phyloP scores from a whole-genome alignment of 2,329 filamentous ascomycete species.

The Furcasterigmium sp. region DNA sequence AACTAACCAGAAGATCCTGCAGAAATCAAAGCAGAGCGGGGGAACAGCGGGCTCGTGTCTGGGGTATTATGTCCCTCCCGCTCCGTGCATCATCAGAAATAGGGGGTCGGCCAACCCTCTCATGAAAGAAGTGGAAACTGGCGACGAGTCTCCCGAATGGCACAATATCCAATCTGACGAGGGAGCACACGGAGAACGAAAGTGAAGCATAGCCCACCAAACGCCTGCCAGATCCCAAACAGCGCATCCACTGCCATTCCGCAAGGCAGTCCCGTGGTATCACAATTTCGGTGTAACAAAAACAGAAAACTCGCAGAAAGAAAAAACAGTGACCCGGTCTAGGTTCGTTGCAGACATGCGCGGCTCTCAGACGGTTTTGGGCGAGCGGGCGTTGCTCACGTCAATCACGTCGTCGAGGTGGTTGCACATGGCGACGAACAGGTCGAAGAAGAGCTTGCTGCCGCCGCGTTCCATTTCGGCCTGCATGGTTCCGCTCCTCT shows the following conservation, averaged over 20 bases:
- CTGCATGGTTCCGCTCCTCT: constrained; percentile 98
- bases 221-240: constrained; percentile 12
- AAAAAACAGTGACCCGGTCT: too few relatives aligned
- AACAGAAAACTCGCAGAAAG: constrained; percentile 7
- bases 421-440: constrained; percentile 98
- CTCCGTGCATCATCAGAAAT: constrained; percentile 36
- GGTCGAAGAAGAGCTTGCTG: constrained; percentile 91
- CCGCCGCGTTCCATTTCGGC: constrained; percentile 93
- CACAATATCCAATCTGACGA: constrained; percentile 46
- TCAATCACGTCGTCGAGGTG: constrained; percentile 95
- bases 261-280: constrained; percentile 8
- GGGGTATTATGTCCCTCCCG: constrained; percentile 30
- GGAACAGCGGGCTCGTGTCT: constrained; percentile 17
- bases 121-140: constrained; percentile 40
- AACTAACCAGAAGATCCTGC: neutral
- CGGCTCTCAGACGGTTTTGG: constrained; percentile 47
- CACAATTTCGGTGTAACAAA: constrained; percentile 4
- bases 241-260: constrained; percentile 12
- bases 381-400: constrained; percentile 63
- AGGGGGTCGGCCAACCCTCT: constrained; percentile 44
- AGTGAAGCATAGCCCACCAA: constrained; percentile 18
- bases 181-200: constrained; percentile 34
- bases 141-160: constrained; percentile 35
- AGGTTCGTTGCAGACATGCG: neutral
- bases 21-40: constrained; percentile 3